These are phyloP conservation scores for Microsporum ferrugineum DNA, from an alignment of 2,329 filamentous ascomycete species.

Conservation along the genomic window DNA sequence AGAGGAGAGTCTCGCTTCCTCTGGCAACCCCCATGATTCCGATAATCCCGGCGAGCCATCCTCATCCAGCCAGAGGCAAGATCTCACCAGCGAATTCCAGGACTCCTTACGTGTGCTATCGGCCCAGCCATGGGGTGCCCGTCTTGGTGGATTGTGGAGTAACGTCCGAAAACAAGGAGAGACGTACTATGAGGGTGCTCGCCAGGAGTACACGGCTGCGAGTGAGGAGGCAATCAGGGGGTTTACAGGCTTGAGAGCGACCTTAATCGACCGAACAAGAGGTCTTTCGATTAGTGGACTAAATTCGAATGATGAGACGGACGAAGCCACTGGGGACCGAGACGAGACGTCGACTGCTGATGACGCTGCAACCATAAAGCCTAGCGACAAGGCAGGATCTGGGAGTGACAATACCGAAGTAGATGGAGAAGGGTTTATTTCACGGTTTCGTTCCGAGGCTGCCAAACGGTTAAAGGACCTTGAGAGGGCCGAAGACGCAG, in stretches of 20 bases:
- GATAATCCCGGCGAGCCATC: slow-evolving; percentile 38
- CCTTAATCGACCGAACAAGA: slow-evolving; percentile 61
- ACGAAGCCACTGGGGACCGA: slow-evolving; percentile 16
- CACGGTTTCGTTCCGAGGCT: slow-evolving; percentile 64
- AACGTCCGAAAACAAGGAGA: slow-evolving; percentile 92
- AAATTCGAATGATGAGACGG: slow-evolving; percentile 17
- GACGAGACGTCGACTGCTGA: slow-evolving; percentile 20
- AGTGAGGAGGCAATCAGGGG: slow-evolving; percentile 73
- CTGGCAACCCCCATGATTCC: slow-evolving; percentile 31
- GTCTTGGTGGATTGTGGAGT: slow-evolving; percentile 76
- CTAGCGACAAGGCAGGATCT: slow-evolving; percentile 21
- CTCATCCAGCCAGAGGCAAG: slow-evolving; percentile 20
- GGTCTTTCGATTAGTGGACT: slow-evolving; percentile 53
- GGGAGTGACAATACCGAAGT: slow-evolving; percentile 21
- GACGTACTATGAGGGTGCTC: slow-evolving; percentile 70
- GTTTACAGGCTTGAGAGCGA: slow-evolving; percentile 57
- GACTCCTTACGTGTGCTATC: slow-evolving; percentile 93
- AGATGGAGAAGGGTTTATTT: slow-evolving; percentile 54
- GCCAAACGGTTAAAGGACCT: slow-evolving; percentile 77
- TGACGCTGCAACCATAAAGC: slow-evolving; percentile 6
- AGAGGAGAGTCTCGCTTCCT: slow-evolving; percentile 57
- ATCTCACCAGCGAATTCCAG: slow-evolving; percentile 78
- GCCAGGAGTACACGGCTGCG: slow-evolving; percentile 70
- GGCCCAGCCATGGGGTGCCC: slow-evolving; percentile 78
- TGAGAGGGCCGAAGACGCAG: slow-evolving; percentile 84